Evolutionary conservation across 148 eudicot genomes (phyloP).

Genomic region (Simmondsia chinensis): DNA sequence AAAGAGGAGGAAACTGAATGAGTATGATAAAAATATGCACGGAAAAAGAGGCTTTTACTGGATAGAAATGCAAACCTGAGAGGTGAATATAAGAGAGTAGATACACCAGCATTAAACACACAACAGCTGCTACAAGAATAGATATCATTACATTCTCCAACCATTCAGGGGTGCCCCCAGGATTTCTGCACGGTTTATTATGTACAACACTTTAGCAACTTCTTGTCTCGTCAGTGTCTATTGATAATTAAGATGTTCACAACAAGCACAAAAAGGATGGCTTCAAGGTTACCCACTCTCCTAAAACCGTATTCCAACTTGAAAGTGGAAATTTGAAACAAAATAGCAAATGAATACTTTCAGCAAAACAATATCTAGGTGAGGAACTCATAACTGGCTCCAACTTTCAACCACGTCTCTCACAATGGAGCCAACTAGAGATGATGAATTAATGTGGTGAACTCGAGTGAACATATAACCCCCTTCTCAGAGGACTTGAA

Average conservation of each 20-base stretch:
- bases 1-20: not conserved
- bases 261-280: not conserved
- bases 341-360: too few relatives aligned
- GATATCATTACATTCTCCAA: slow-evolving; percentile 51
- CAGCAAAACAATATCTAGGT: too few relatives aligned
- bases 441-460: too few relatives aligned
- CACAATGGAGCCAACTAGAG: too few relatives aligned
- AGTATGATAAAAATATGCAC: slow-evolving; percentile 9
- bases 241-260: not conserved
- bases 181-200: slow-evolving; percentile 50
- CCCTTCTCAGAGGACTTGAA: too few relatives aligned
- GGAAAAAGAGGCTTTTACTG: too few relatives aligned
- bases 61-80: slow-evolving; percentile 63
- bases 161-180: slow-evolving; percentile 87
- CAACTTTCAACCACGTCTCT: too few relatives aligned
- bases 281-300: too few relatives aligned
- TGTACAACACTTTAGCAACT: not conserved
- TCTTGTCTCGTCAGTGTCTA: not conserved
- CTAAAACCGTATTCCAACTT: too few relatives aligned
- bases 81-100: slow-evolving; percentile 82
- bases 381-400: too few relatives aligned
- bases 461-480: too few relatives aligned
- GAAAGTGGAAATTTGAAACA: too few relatives aligned
- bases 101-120: slow-evolving; percentile 86
- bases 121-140: slow-evolving; percentile 38